A percentile compares a stretch with the other conserved stretches of the same genome.
Conservation (phyloP, 78 protist species). For the Chrysochromulina tobinii region DNA sequence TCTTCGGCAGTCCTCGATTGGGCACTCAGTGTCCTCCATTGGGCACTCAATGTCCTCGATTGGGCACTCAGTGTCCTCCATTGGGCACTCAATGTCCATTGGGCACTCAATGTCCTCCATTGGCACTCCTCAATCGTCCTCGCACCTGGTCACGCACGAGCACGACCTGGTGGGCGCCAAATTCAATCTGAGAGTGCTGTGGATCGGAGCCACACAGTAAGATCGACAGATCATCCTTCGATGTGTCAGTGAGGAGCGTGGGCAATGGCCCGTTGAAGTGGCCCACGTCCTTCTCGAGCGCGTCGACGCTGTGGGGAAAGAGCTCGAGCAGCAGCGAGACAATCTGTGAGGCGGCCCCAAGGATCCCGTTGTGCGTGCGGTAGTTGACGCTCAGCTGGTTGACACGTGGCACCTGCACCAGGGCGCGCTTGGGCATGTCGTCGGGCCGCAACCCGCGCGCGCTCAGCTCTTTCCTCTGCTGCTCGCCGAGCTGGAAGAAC, state of each 20-base stretch:
- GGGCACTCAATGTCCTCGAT: too few relatives aligned
- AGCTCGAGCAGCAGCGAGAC: constrained; percentile 13
- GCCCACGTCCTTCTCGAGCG: constrained; percentile 2
- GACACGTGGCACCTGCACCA: neutral
- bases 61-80: too few relatives aligned
- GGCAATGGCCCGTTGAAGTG: constrained; percentile 40
- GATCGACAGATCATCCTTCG: neutral
- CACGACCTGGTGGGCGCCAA: constrained; percentile 39
- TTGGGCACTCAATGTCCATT: too few relatives aligned
- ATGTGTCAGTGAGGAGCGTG: neutral
- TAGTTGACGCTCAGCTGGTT: constrained; percentile 30
- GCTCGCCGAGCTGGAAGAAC: neutral
- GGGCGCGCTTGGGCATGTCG: too few relatives aligned
- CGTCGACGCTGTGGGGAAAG: constrained; percentile 30
- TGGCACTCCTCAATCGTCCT: too few relatives aligned
- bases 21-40: too few relatives aligned
- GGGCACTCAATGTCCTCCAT: too few relatives aligned
- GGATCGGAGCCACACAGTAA: neutral
- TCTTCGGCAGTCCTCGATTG: too few relatives aligned
- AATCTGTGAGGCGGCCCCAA: neutral
- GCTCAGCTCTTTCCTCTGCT: neutral
- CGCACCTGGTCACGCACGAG: constrained; percentile 20
- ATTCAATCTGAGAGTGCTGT: constrained; percentile 11
- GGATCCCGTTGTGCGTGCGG: constrained; percentile 49
- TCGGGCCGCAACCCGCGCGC: neutral